Conservation (phyloP, 192 early-diverging fungal species). For the Endogone sp. region DNA sequence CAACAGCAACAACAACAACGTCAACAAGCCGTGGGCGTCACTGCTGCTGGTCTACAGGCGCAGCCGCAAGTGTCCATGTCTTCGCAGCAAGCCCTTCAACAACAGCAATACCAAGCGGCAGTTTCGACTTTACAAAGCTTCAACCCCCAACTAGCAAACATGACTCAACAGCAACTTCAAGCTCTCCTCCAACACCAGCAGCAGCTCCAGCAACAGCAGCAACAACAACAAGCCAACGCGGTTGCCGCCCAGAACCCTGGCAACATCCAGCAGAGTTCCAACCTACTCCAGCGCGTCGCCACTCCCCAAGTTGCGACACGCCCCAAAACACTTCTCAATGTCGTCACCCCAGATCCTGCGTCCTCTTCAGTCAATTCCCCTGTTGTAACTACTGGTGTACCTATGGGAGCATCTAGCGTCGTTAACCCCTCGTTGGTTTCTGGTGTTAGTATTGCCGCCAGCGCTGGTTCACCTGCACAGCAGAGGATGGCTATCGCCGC, state of each 20-base stretch:
- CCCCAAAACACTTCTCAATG: not conserved
- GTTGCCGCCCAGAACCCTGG: not conserved
- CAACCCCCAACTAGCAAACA: not conserved
- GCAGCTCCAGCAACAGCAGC: not conserved
- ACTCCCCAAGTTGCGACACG: not conserved
- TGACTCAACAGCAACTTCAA: not conserved
- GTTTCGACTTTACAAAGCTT: not conserved
- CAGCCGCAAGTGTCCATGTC: not conserved
- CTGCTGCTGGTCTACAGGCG: constrained; percentile 9
- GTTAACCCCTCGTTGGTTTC: not conserved
- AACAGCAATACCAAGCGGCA: not conserved
- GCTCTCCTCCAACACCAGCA: not conserved
- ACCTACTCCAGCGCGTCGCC: not conserved
- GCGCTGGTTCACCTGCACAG: not conserved
- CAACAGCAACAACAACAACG: constrained; percentile 15
- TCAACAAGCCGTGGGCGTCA: constrained; percentile 16
- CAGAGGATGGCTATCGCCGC: not conserved
- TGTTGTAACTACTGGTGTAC: not conserved
- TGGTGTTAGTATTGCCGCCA: too few relatives aligned
- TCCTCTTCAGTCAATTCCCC: not conserved
- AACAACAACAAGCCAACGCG: constrained; percentile 11
- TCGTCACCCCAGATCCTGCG: not conserved
- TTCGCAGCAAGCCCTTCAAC: not conserved
- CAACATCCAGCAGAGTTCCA: not conserved
- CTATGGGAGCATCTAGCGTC: not conserved